phyloP scores from a whole-genome alignment of 148 eudicot genomes.

The Euryodendron excelsum region DNA sequence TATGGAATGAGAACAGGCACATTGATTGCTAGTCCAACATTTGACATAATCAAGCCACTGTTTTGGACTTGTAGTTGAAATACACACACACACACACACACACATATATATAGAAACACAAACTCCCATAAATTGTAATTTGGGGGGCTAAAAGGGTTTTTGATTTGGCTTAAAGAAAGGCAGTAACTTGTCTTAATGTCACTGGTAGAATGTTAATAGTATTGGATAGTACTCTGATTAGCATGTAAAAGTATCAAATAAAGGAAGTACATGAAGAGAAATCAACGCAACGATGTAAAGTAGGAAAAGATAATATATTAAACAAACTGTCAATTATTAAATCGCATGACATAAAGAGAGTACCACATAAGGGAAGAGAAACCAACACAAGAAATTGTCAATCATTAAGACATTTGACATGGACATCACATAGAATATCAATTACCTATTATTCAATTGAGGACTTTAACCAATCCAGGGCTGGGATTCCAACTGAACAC shows the following conservation, averaged over 20 bases:
- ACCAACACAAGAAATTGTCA: too few species aligned
- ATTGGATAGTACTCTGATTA: background rate
- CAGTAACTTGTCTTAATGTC: background rate
- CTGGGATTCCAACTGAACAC: too few species aligned
- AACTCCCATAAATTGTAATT: too few species aligned
- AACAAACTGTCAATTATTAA: background rate
- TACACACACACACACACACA: too few species aligned
- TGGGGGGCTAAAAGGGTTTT: background rate
- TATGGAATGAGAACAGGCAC: background rate
- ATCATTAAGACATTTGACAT: too few species aligned
- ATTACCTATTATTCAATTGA: too few species aligned
- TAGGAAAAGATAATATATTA: background rate
- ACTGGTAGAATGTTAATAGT: background rate
- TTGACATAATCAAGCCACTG: background rate
- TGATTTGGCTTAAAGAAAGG: background rate
- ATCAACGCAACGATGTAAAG: background rate
- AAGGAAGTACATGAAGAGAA: background rate
- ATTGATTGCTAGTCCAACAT: background rate
- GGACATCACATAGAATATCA: too few species aligned
- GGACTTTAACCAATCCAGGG: too few species aligned
- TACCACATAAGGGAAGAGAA: too few species aligned
- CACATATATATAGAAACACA: too few species aligned
- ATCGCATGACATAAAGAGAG: too few species aligned
- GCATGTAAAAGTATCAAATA: background rate
- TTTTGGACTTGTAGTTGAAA: too few species aligned